Percentiles rank a stretch among this genome's conserved stretches.
Conservation (phyloP, 2,329 filamentous ascomycete species). For the Exophiala sideris region DNA sequence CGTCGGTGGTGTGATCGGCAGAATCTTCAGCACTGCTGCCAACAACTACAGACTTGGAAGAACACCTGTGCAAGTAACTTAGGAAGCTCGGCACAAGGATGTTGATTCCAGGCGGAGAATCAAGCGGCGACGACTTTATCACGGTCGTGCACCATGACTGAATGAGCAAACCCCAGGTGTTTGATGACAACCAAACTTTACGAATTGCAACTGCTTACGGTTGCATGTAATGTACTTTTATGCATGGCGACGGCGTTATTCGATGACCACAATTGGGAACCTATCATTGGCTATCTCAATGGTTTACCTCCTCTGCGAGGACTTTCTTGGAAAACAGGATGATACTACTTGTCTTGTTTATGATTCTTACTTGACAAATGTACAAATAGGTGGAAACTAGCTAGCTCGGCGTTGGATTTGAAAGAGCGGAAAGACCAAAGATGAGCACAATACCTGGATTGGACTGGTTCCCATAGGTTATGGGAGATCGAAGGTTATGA, state of each 20-base stretch:
- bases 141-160: neutral
- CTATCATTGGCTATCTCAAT: neutral
- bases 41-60: slow-evolving; percentile 35
- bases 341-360: neutral
- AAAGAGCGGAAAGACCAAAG: neutral
- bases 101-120: neutral
- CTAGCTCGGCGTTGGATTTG: neutral
- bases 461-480: slow-evolving; percentile 13
- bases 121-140: slow-evolving; percentile 4
- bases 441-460: neutral
- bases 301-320: neutral
- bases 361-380: neutral
- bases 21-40: slow-evolving; percentile 43
- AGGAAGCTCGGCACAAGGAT: neutral
- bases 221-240: neutral
- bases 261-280: neutral
- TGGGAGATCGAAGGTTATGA: neutral
- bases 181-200: slow-evolving; percentile 9
- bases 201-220: neutral
- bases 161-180: slow-evolving; percentile 12
- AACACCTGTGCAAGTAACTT: slow-evolving; percentile 24
- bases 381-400: neutral
- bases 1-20: slow-evolving; percentile 40
- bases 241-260: slow-evolving; percentile 25
- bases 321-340: slow-evolving; percentile 1